These are phyloP conservation scores for Marsdenia floribunda DNA, from an alignment of 257 asterid species.

Conservation along the genomic window DNA sequence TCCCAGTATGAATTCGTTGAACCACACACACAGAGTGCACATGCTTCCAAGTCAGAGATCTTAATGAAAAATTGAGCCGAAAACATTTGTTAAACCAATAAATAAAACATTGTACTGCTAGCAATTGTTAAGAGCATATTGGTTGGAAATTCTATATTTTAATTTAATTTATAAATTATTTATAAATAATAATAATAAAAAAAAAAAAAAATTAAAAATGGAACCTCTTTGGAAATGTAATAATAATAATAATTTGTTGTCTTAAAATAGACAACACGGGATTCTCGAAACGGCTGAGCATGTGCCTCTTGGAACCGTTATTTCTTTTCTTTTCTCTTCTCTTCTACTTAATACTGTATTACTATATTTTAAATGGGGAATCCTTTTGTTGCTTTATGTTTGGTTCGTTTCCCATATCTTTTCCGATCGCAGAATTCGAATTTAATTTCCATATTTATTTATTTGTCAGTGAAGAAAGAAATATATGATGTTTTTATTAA, in stretches of 20 bases:
- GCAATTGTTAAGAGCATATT: constrained; percentile 14
- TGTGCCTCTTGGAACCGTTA: neutral
- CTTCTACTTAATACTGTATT: too few species aligned
- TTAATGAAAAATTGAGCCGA: neutral
- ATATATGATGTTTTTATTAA: too few species aligned
- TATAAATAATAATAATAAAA: too few species aligned
- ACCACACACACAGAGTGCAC: neutral
- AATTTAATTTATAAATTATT: too few species aligned
- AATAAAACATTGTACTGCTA: constrained; percentile 5
- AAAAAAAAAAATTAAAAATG: neutral
- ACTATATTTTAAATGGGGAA: neutral
- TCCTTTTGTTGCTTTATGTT: neutral
- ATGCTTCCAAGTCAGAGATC: constrained; percentile 7
- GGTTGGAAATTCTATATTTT: neutral
- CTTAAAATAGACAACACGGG: neutral
- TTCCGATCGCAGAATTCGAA: too few species aligned
- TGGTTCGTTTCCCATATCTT: neutral
- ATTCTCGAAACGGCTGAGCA: constrained; percentile 7
- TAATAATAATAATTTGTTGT: neutral
- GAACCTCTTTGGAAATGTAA: constrained; percentile 2
- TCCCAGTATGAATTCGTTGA: constrained; percentile 9
- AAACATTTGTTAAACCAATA: too few species aligned
- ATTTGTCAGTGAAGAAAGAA: too few species aligned
- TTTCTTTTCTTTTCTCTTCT: neutral
- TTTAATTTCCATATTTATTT: too few species aligned